Conservation (phyloP, 2,329 filamentous ascomycete genomes). For the Claviceps pusilla region DNA sequence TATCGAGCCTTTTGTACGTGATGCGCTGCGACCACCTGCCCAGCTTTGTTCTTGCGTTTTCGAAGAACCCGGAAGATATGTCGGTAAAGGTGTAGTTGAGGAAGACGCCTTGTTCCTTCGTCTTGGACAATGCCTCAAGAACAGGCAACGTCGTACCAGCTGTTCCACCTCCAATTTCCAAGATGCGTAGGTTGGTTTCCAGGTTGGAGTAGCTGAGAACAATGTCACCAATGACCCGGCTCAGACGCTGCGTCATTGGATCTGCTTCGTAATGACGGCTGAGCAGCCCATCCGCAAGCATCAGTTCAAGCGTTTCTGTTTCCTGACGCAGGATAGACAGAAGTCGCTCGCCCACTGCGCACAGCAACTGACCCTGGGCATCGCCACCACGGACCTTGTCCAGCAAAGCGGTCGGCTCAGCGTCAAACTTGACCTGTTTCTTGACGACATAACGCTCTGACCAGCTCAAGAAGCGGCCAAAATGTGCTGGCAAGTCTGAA, state of each 20-base stretch:
- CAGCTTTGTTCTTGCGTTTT: slow-evolving; percentile 15
- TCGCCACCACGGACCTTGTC: background rate
- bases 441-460: slow-evolving; percentile 4
- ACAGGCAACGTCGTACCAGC: slow-evolving; percentile 25
- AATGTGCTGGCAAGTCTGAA: slow-evolving; percentile 10
- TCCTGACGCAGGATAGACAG: slow-evolving; percentile 11
- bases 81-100: slow-evolving; percentile 30
- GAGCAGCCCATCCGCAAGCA: slow-evolving; percentile 15
- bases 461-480: slow-evolving; percentile 9
- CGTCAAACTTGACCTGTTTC: slow-evolving; percentile 3
- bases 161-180: slow-evolving; percentile 29
- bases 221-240: background rate
- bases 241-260: background rate
- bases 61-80: slow-evolving; percentile 26
- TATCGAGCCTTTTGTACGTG: slow-evolving; percentile 12
- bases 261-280: slow-evolving; percentile 7
- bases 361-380: slow-evolving; percentile 13
- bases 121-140: slow-evolving; percentile 10
- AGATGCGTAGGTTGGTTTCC: slow-evolving; percentile 26
- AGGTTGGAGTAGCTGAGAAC: slow-evolving; percentile 12
- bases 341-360: slow-evolving; percentile 11
- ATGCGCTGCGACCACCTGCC: slow-evolving; percentile 12
- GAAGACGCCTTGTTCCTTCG: slow-evolving; percentile 15
- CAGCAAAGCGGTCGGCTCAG: slow-evolving; percentile 1
- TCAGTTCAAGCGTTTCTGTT: slow-evolving; percentile 13